Evolutionary conservation across 495 filamentous ascomycete genomes (phyloP).

Genomic region (Neurospora sp.): DNA sequence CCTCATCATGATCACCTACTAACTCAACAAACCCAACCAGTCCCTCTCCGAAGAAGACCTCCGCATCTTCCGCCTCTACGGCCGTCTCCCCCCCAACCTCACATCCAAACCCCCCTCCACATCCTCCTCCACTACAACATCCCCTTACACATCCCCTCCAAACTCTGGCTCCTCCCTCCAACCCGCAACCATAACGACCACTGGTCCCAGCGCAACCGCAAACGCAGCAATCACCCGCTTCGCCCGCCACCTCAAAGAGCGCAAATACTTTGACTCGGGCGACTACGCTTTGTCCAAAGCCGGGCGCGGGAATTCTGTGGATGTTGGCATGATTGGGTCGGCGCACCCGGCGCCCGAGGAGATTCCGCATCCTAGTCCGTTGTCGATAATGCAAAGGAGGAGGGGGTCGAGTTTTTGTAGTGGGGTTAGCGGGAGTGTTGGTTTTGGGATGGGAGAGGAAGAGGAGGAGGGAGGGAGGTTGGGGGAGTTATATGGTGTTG

Average conservation of each 20-base stretch:
- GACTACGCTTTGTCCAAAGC: conserved; percentile 95
- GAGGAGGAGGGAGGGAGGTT: background rate
- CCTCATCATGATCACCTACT: background rate
- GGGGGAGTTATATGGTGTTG: background rate
- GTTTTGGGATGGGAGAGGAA: background rate
- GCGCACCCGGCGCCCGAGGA: conserved; percentile 84
- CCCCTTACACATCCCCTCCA: background rate
- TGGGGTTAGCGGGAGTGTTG: background rate
- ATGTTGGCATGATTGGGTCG: conserved; percentile 76
- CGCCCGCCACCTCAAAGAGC: conserved; percentile 88
- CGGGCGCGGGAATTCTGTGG: conserved; percentile 78
- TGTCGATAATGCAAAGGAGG: background rate
- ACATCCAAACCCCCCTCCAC: background rate
- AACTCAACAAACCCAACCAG: background rate
- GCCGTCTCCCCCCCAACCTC: conserved; percentile 59
- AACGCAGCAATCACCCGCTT: conserved; percentile 57
- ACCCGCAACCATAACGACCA: background rate
- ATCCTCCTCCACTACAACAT: background rate
- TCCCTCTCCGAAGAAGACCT: background rate
- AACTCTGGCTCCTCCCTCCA: background rate
- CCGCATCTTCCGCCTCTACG: conserved; percentile 71
- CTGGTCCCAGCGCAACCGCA: conserved; percentile 31
- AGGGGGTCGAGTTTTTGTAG: background rate
- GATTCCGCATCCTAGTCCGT: conserved; percentile 60
- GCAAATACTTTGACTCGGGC: conserved; percentile 95